phyloP scores from a whole-genome alignment of 2,329 filamentous ascomycete species.

The Aulographum hederae region DNA sequence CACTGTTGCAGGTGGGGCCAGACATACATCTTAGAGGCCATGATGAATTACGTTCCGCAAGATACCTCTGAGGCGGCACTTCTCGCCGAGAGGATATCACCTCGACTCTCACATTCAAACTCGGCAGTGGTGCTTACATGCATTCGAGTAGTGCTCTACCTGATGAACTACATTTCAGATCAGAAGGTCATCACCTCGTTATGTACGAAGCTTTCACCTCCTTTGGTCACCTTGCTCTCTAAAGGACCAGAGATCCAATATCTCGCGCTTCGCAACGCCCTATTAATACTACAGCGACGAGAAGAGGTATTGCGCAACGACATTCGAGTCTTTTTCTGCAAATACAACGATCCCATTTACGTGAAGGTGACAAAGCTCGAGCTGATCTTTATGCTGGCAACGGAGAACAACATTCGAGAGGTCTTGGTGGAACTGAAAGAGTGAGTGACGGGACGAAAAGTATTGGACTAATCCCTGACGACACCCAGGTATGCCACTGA shows the following conservation, averaged over 20 bases:
- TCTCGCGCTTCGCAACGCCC: constrained; percentile 76
- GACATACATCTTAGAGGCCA: constrained; percentile 90
- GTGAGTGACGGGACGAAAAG: constrained; percentile 25
- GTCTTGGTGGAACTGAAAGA: constrained; percentile 87
- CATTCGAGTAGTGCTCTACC: constrained; percentile 86
- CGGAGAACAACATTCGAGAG: constrained; percentile 85
- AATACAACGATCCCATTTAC: constrained; percentile 99
- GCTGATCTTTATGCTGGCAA: constrained; percentile 97
- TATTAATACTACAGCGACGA: constrained; percentile 80
- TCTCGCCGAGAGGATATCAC: constrained; percentile 81
- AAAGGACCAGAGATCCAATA: constrained; percentile 99
- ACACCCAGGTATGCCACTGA: constrained; percentile 62
- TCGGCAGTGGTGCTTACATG: constrained; percentile 92
- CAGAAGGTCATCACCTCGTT: constrained; percentile 73
- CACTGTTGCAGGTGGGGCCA: constrained; percentile 64
- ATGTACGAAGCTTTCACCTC: constrained; percentile 85
- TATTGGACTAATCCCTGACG: neutral
- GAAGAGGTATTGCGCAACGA: constrained; percentile 92
- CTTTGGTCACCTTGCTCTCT: constrained; percentile 80
- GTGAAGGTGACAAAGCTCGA: constrained; percentile 98
- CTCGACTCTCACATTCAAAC: constrained; percentile 92
- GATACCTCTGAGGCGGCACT: constrained; percentile 75
- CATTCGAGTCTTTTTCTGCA: constrained; percentile 98
- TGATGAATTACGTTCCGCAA: constrained; percentile 95
- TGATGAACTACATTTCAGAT: constrained; percentile 97